Evolutionary conservation across 2,329 filamentous ascomycete genomes (phyloP), one percentile per base, ranked within the genome.

Genomic region (Trichoderma pleuroti): DNA sequence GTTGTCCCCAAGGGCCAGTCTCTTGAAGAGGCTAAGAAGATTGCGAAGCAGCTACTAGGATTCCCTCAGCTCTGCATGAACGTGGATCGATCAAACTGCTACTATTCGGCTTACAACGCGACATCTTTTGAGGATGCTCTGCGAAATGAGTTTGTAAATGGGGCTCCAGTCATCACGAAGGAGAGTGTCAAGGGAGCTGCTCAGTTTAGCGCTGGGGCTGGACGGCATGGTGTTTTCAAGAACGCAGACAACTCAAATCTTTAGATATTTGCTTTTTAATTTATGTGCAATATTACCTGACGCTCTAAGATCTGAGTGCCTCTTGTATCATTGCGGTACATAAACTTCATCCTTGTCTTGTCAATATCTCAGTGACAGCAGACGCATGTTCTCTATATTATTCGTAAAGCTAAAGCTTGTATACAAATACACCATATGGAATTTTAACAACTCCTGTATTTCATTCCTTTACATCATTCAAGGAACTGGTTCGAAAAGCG

Each of bases 41-140:
- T 88, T 64, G 86, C 86, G 4, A 76, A 77, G 64, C 77, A 83
- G 72, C 71, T 88, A 39, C 72, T 86, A 3, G 73, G 74, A 4
- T 88, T 88, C 61, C 86, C 86, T 2, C 83, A 87, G 73, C 74
- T 76, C 5, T 87, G 85, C 74, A 83, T 88, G 82, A 86, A 84
- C 65, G 77, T 76, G 3, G 86, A 89, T 74, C 79, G 86, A 4
- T 75, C 74, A 4, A 84, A 80, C 11, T 82, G 81, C 42, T 87
- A 88, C 71, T 84, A 88, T 75, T 80, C 83, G 18, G 81, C 82
- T 0, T 88, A 85, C 71, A 76, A 83, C 10, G 84, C 86, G 0
- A 73, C 72, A 0, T 84, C 81, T 2, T 83, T 88, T 14, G 80
- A 85, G 56, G 85, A 88, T 74, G 86, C 86, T 0, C 70, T 87